A percentile compares a stretch with the other conserved stretches of the same genome.
Evolutionary conservation across 768 basidiomycete genomes (phyloP).

Genomic region (Suillus bovinus): DNA sequence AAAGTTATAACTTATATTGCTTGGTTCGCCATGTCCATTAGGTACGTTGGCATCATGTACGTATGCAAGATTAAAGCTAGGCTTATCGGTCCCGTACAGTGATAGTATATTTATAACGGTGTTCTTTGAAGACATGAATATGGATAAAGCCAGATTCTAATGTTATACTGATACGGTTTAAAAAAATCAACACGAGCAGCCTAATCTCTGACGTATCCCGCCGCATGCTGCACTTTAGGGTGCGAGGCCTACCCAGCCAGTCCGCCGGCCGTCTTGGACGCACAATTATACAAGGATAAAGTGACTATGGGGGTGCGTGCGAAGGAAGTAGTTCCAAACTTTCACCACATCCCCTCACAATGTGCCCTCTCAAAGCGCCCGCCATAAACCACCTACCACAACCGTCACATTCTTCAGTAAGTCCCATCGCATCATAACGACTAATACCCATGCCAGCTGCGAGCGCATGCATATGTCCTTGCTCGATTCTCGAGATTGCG

Average conservation of each 20-base stretch:
- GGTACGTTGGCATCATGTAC: background rate
- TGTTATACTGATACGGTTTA: background rate
- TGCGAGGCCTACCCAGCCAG: no score
- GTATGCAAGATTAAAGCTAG: background rate
- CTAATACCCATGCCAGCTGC: background rate
- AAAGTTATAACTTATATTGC: background rate
- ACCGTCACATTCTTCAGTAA: background rate
- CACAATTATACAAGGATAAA: no score
- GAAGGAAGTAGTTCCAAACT: no score
- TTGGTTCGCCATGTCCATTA: background rate
- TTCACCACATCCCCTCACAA: background rate
- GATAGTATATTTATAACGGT: background rate
- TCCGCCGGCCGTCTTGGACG: no score
- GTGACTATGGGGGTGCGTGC: no score
- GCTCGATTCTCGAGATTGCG: background rate
- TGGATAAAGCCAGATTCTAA: background rate
- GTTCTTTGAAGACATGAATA: background rate
- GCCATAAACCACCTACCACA: constrained; percentile 4
- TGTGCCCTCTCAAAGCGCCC: background rate
- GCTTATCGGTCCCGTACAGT: background rate
- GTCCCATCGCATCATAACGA: background rate
- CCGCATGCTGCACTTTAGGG: no score
- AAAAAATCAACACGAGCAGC: background rate
- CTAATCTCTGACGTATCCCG: no score
- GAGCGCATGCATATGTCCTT: background rate